A percentile compares a stretch with the other conserved stretches of the same genome.
phyloP scores from a whole-genome alignment of 352 stramenopile species.

The Globisporangium acanthophoron region DNA sequence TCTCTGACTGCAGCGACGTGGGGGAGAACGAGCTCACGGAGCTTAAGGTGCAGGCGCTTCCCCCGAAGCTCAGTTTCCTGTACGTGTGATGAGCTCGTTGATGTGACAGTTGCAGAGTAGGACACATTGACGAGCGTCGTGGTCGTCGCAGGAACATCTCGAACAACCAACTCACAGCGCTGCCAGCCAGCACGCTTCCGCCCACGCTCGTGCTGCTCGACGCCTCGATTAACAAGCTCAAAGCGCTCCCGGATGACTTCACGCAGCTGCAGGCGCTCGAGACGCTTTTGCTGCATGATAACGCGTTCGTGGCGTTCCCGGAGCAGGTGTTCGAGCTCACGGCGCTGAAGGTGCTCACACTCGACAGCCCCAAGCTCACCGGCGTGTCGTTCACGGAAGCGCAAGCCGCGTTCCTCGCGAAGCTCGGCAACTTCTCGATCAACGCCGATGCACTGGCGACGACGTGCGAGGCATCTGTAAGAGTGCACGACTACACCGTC shows the following conservation, averaged over 20 bases:
- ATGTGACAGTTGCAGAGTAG: no score
- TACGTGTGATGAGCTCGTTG: neutral
- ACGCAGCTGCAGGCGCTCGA: slow-evolving; percentile 12
- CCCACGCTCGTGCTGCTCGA: slow-evolving; percentile 12
- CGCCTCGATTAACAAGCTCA: slow-evolving; percentile 11
- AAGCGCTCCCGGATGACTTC: slow-evolving; percentile 9
- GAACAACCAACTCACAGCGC: slow-evolving; percentile 9
- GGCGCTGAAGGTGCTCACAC: slow-evolving; percentile 15
- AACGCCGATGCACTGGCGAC: slow-evolving; percentile 20
- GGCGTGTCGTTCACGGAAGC: slow-evolving; percentile 18
- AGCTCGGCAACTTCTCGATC: slow-evolving; percentile 24
- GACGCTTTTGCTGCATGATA: slow-evolving; percentile 10
- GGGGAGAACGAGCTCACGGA: slow-evolving; percentile 11
- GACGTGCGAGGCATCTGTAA: slow-evolving; percentile 2
- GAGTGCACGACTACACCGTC: slow-evolving; percentile 20
- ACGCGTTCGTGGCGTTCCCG: slow-evolving; percentile 14
- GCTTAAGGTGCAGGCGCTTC: slow-evolving; percentile 6
- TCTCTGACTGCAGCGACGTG: slow-evolving; percentile 11
- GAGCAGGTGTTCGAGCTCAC: slow-evolving; percentile 14
- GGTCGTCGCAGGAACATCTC: slow-evolving; percentile 14
- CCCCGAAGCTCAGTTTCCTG: slow-evolving; percentile 17
- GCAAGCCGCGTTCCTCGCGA: slow-evolving; percentile 21
- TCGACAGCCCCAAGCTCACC: slow-evolving; percentile 18
- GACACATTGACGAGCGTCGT: neutral
- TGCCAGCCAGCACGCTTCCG: slow-evolving; percentile 4